These are phyloP conservation scores for Aspergillus candidus DNA, from an alignment of 2,329 filamentous ascomycete species.

Conservation along the genomic window DNA sequence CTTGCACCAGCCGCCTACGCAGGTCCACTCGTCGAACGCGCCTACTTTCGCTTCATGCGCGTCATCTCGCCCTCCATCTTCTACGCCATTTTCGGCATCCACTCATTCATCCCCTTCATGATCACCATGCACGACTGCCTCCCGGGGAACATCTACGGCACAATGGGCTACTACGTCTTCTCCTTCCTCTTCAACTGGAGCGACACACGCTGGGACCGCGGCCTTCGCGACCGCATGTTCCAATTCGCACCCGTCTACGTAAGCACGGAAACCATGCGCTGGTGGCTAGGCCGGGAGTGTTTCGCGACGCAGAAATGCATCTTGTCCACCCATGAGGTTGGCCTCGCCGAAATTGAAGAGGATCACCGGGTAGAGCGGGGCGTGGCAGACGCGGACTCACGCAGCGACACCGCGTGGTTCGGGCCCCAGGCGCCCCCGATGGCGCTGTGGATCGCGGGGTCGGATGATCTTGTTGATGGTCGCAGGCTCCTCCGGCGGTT, in stretches of 20 bases:
- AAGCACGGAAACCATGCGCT: slow-evolving; percentile 82
- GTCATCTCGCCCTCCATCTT: slow-evolving; percentile 71
- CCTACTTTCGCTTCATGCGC: slow-evolving; percentile 89
- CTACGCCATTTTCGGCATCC: slow-evolving; percentile 78
- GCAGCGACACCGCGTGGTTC: slow-evolving; percentile 66
- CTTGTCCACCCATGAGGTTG: slow-evolving; percentile 68
- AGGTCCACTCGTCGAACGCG: slow-evolving; percentile 74
- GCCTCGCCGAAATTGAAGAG: slow-evolving; percentile 52
- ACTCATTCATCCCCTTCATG: slow-evolving; percentile 91
- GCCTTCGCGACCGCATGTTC: slow-evolving; percentile 73
- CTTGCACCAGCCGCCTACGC: slow-evolving; percentile 88
- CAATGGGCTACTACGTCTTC: slow-evolving; percentile 82
- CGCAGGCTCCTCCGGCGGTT: slow-evolving; percentile 66
- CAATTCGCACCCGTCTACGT: slow-evolving; percentile 90
- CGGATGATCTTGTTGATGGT: slow-evolving; percentile 80
- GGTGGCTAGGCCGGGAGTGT: slow-evolving; percentile 87
- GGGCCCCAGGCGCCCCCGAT: slow-evolving; percentile 71
- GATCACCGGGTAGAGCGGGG: slow-evolving; percentile 23
- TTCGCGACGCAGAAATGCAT: slow-evolving; percentile 85
- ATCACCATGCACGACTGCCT: slow-evolving; percentile 70
- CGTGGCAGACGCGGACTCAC: slow-evolving; percentile 6
- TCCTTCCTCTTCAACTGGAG: slow-evolving; percentile 85
- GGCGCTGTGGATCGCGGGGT: slow-evolving; percentile 80
- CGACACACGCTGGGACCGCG: slow-evolving; percentile 77
- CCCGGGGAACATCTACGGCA: slow-evolving; percentile 64